Base-by-base conservation (phyloP, 805 yeast species). In the Lipomyces starkeyi region DNA sequence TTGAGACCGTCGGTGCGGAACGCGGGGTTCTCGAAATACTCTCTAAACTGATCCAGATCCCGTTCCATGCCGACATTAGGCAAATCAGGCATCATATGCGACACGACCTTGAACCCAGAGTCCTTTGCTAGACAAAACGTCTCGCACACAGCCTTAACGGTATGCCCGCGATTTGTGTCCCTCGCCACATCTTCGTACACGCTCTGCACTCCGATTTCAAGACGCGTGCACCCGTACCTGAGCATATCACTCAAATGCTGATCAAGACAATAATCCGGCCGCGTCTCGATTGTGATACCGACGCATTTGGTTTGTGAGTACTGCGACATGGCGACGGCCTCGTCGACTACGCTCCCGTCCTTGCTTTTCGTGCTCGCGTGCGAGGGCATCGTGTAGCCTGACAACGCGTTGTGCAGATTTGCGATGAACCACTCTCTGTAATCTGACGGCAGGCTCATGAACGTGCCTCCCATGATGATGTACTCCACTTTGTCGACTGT, bases 41-140 rank as follows among this genome's bases (percentile, higher is more conserved):
- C 99, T 75, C 89, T 87, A 77, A 95, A 95, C 80, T 95, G 99
- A 76, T 93, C 97, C 67, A 94, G 82, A 78, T 95, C 99, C 78
- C 99, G 86, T 80, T 95, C 99, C 97, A 94, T 91, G 22, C 98
- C 99, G 67, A 95, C 98, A 76, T 95, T 95, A 20, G 99, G 99
- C 75, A 95, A 83, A 82, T 95, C 99, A 17, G 99, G 99, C 99
- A 95, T 95, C 99, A 95, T 95, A 81, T 95, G 99, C 72, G 97
- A 88, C 29, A 95, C 99, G 63, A 95, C 97, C 78, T 95, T 95
- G 80, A 93, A 95, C 14, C 99, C 99, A 0, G 99, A 94, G 79
- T 95, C 99, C 78, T 95, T 95, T n/a, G 98, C 97, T 58, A 90
- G 87, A 0, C 91, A 91, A 82, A 95, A 95, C 0, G 98, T 95